These are phyloP conservation scores for Neurospora sp. DNA, from an alignment of 495 filamentous ascomycete genomes.

Conservation along the genomic window DNA sequence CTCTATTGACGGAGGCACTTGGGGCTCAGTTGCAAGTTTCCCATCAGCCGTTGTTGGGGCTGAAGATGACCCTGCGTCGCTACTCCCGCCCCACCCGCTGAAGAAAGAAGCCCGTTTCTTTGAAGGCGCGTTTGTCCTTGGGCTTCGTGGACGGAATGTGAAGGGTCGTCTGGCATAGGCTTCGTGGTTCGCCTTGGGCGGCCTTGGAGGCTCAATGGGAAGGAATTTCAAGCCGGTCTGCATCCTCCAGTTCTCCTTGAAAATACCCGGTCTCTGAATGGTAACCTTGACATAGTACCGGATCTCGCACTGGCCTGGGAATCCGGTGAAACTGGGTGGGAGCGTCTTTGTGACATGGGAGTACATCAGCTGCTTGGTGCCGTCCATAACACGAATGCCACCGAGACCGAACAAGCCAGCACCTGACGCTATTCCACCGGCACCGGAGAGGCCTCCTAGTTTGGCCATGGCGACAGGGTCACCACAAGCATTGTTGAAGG, in stretches of 20 bases:
- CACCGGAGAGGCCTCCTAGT: slow-evolving; percentile 33
- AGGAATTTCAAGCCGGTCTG: slow-evolving; percentile 64
- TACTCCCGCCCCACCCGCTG: not conserved
- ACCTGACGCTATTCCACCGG: slow-evolving; percentile 23
- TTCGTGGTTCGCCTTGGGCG: slow-evolving; percentile 56
- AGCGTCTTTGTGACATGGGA: slow-evolving; percentile 76
- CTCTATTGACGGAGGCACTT: slow-evolving; percentile 33
- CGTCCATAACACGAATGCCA: slow-evolving; percentile 43
- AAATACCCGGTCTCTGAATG: slow-evolving; percentile 68
- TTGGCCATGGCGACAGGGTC: slow-evolving; percentile 36
- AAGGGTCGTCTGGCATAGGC: slow-evolving; percentile 75
- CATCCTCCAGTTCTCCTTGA: slow-evolving; percentile 72
- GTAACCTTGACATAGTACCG: slow-evolving; percentile 91
- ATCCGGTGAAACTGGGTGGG: slow-evolving; percentile 75
- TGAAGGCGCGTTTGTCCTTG: not conserved
- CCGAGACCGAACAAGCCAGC: slow-evolving; percentile 25
- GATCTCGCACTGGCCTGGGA: slow-evolving; percentile 76
- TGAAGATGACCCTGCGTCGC: not conserved
- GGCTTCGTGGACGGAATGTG: slow-evolving; percentile 47
- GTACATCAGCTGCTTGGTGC: slow-evolving; percentile 40
- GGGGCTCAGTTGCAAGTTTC: not conserved
- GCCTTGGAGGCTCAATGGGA: slow-evolving; percentile 82
- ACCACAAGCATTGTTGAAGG: slow-evolving; percentile 83
- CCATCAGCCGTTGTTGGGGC: not conserved
- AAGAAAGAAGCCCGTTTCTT: not conserved